These are phyloP conservation scores for Carex littledalei DNA, from an alignment of 176 grass and related monocot genomes.

Conservation along the genomic window DNA sequence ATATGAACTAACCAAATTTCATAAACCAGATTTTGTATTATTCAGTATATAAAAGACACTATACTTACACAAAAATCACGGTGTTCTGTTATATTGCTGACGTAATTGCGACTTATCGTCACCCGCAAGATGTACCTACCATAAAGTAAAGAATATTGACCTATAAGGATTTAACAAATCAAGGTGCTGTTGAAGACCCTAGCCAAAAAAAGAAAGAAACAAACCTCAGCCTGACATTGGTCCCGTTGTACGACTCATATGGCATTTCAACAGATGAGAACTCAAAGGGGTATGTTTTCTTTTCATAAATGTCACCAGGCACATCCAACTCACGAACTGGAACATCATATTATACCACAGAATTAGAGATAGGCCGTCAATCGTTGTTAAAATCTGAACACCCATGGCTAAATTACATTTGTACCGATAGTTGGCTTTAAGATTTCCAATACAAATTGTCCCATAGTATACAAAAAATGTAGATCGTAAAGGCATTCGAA, in stretches of 20 bases:
- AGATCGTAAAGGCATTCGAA: neutral
- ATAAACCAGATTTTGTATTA: neutral
- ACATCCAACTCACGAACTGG: constrained; percentile 84
- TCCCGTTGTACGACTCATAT: constrained; percentile 85
- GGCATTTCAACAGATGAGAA: constrained; percentile 96
- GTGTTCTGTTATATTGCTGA: constrained; percentile 65
- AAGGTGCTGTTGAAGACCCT: neutral
- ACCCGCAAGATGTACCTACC: constrained; percentile 84
- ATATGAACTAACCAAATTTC: neutral
- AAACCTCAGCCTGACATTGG: constrained; percentile 90
- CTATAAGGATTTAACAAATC: neutral
- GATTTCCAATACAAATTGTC: neutral
- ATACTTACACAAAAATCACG: constrained; percentile 81
- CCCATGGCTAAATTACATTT: neutral
- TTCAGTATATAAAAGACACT: neutral
- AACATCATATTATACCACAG: neutral
- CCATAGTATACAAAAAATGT: neutral
- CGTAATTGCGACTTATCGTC: constrained; percentile 80
- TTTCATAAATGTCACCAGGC: constrained; percentile 91
- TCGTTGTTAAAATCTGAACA: neutral
- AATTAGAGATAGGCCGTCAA: neutral
- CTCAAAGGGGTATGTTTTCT: constrained; percentile 84
- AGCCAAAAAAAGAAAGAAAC: neutral
- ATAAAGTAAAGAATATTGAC: constrained; percentile 19
- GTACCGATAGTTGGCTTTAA: neutral